Evolutionary conservation across 2,329 filamentous ascomycete species (phyloP).

Genomic region (Monilinia laxa): DNA sequence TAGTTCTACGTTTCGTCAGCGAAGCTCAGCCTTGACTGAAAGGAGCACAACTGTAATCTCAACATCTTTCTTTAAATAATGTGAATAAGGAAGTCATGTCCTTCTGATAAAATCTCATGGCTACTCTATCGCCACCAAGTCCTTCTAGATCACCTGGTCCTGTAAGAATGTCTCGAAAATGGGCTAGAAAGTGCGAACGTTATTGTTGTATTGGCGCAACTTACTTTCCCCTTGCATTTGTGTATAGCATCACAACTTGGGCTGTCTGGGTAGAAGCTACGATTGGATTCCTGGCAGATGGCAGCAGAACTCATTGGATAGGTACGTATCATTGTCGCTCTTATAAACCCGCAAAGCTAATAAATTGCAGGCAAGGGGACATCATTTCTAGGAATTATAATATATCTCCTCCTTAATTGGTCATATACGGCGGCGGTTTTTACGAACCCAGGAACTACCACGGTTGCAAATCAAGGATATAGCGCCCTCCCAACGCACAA

Average conservation of each 20-base stretch:
- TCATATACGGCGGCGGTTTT: conserved; percentile 93
- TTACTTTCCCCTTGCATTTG: conserved; percentile 85
- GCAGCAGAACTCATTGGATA: conserved; percentile 52
- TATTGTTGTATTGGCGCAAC: conserved; percentile 76
- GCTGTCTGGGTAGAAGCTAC: conserved; percentile 81
- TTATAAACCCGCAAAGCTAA: conserved; percentile 22
- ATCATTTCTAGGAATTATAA: conserved; percentile 63
- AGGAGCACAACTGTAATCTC: neutral
- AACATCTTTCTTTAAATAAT: conserved; percentile 18
- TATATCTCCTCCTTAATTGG: conserved; percentile 81
- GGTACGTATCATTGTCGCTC: conserved; percentile 45
- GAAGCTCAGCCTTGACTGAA: conserved; percentile 8
- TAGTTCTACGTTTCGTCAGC: conserved; percentile 1
- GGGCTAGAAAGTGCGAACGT: conserved; percentile 73
- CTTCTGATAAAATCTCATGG: conserved; percentile 30
- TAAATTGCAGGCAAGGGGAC: conserved; percentile 49
- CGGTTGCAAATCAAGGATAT: conserved; percentile 63
- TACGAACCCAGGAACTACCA: conserved; percentile 77
- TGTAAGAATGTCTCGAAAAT: conserved; percentile 54
- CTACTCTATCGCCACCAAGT: conserved; percentile 31
- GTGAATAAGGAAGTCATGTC: conserved; percentile 10
- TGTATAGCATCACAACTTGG: conserved; percentile 91
- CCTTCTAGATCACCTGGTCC: conserved; percentile 41
- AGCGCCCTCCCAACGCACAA: conserved; percentile 74
- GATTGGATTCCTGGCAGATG: conserved; percentile 60